Conservation (phyloP, 495 filamentous ascomycete species). For the Lepraria neglecta region DNA sequence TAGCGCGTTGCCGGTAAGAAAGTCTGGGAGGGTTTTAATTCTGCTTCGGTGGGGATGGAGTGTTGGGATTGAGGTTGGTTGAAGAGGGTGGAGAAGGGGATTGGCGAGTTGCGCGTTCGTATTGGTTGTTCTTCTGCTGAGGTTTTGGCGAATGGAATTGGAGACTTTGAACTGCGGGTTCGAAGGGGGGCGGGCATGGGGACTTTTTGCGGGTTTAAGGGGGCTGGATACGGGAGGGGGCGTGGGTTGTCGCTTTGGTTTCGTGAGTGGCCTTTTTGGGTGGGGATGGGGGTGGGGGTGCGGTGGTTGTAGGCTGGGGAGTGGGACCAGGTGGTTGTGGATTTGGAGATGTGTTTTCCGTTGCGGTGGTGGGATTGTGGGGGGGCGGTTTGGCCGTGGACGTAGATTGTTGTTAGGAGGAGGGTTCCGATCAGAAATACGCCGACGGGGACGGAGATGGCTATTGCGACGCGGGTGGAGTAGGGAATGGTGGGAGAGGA, state of each 20-base stretch:
- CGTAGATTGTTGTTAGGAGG: slow-evolving; percentile 22
- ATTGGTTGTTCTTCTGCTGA: not conserved
- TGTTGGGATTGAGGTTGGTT: slow-evolving; percentile 8
- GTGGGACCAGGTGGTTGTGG: slow-evolving; percentile 10
- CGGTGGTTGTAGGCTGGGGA: slow-evolving; percentile 2
- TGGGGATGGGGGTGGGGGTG: slow-evolving; percentile 6
- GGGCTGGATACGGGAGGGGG: slow-evolving; percentile 10
- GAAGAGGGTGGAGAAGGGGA: slow-evolving; percentile 15
- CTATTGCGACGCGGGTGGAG: slow-evolving; percentile 35
- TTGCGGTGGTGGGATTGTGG: slow-evolving; percentile 10
- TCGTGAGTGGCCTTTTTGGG: slow-evolving; percentile 10
- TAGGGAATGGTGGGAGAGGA: slow-evolving; percentile 26
- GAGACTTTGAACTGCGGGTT: slow-evolving; percentile 15
- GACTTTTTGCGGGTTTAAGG: slow-evolving; percentile 15
- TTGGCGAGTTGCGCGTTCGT: slow-evolving; percentile 14
- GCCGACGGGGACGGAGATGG: slow-evolving; percentile 44
- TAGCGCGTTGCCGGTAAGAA: slow-evolving; percentile 7
- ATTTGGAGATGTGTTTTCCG: slow-evolving; percentile 21
- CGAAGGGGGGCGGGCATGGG: slow-evolving; percentile 22
- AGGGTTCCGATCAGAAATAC: slow-evolving; percentile 37
- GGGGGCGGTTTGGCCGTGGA: slow-evolving; percentile 16
- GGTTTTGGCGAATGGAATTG: not conserved
- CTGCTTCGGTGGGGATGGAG: slow-evolving; percentile 1
- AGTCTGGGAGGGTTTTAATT: slow-evolving; percentile 7
- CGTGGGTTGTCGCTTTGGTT: slow-evolving; percentile 2